Percentiles rank a stretch among this genome's conserved stretches.
phyloP scores from a whole-genome alignment of 2,329 filamentous ascomycete genomes.

The Ophiostoma triangulosporum region DNA sequence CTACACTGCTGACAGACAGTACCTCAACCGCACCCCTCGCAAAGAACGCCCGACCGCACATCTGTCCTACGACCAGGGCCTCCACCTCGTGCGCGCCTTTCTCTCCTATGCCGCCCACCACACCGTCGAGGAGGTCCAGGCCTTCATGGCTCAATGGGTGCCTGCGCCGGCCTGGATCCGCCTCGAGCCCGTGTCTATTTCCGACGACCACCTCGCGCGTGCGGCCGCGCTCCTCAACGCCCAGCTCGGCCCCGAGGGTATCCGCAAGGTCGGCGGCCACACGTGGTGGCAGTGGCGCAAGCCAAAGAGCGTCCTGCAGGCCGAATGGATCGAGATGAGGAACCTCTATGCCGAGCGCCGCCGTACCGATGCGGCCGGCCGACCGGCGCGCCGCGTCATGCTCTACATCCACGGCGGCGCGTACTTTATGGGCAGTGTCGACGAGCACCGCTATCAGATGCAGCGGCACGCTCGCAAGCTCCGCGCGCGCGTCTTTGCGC shows the following conservation, averaged over 20 bases:
- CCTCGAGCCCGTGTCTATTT: constrained; percentile 54
- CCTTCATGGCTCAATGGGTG: constrained; percentile 84
- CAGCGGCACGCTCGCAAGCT: constrained; percentile 91
- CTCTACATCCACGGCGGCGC: constrained; percentile 89
- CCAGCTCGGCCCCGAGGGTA: constrained; percentile 66
- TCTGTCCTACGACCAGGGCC: constrained; percentile 86
- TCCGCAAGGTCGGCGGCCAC: constrained; percentile 63
- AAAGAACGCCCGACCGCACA: constrained; percentile 75
- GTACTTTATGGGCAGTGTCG: constrained; percentile 90
- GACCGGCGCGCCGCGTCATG: constrained; percentile 49
- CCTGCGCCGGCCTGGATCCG: constrained; percentile 81
- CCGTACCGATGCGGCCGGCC: not conserved
- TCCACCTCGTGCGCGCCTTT: constrained; percentile 77
- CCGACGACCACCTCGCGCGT: constrained; percentile 46
- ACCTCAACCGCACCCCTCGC: constrained; percentile 63
- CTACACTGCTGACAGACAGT: constrained; percentile 34
- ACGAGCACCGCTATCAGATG: constrained; percentile 96
- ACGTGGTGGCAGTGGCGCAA: constrained; percentile 86
- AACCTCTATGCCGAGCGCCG: constrained; percentile 62
- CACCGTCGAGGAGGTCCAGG: constrained; percentile 84
- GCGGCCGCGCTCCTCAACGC: constrained; percentile 54
- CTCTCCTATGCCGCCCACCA: constrained; percentile 74
- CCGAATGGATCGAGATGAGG: constrained; percentile 96
- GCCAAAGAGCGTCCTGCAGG: constrained; percentile 51
- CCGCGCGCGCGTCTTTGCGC: constrained; percentile 77